phyloP scores from a whole-genome alignment of 192 early-diverging fungal genomes.

The Backusella mclennaniae region DNA sequence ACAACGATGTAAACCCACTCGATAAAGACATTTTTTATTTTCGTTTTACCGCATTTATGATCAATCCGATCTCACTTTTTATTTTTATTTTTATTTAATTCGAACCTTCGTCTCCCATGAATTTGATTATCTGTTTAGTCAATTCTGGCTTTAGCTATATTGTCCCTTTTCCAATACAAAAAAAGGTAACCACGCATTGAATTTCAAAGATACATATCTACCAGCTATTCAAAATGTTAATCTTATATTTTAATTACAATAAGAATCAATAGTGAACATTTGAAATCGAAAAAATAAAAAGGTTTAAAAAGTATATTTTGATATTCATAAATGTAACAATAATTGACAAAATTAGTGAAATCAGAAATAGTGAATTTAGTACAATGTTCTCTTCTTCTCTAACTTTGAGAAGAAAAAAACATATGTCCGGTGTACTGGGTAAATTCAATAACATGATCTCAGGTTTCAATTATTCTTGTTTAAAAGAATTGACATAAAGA shows the following conservation, averaged over 20 bases:
- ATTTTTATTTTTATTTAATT: background rate
- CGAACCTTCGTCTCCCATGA: background rate
- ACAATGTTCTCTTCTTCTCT: background rate
- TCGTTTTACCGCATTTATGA: background rate
- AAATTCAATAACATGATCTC: background rate
- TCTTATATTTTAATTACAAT: background rate
- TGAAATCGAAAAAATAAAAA: background rate
- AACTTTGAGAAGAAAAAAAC: background rate
- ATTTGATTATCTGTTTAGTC: background rate
- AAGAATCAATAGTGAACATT: background rate
- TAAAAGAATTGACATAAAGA: background rate
- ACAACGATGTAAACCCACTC: background rate
- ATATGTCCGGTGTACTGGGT: background rate
- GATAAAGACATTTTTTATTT: background rate
- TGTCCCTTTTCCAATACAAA: background rate
- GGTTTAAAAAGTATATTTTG: background rate
- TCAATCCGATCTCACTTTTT: background rate
- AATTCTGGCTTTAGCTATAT: background rate
- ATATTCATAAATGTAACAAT: background rate
- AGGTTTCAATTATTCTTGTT: background rate
- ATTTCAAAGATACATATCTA: background rate
- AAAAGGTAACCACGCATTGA: background rate
- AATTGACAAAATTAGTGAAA: background rate
- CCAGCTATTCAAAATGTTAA: background rate
- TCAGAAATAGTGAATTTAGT: conserved; percentile 1